Evolutionary conservation across 441 rosid species (phyloP).

Genomic region (Sinapis alba): DNA sequence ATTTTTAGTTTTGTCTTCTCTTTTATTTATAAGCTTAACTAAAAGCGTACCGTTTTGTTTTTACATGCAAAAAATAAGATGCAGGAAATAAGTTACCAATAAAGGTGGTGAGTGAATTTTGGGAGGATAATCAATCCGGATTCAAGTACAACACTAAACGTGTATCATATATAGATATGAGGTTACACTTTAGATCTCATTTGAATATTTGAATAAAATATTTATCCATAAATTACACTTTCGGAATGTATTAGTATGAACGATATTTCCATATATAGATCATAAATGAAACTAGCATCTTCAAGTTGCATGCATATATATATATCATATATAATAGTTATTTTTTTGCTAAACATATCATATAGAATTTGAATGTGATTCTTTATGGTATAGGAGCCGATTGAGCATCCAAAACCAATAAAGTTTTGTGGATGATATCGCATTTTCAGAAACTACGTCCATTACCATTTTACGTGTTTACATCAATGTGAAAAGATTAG

Average conservation of each 20-base stretch:
- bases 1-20: background rate
- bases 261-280: no score
- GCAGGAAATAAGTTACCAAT: background rate
- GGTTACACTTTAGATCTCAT: no score
- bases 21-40: background rate
- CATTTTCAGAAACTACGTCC: background rate
- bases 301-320: background rate
- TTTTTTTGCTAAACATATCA: no score
- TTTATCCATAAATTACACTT: no score
- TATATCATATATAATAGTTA: no score
- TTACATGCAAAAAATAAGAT: background rate
- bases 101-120: background rate
- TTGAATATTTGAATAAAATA: no score
- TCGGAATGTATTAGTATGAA: no score
- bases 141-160: no score
- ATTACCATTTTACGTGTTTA: background rate
- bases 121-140: no score
- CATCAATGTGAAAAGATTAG: slow-evolving; percentile 1
- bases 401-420: background rate
- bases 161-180: no score
- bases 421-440: background rate
- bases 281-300: background rate
- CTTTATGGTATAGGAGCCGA: background rate
- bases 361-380: background rate
- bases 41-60: background rate